Evolutionary conservation across 2,329 filamentous ascomycete species (phyloP), one percentile per base, ranked within the genome.

Genomic region (Aureobasidium mangrovei): DNA sequence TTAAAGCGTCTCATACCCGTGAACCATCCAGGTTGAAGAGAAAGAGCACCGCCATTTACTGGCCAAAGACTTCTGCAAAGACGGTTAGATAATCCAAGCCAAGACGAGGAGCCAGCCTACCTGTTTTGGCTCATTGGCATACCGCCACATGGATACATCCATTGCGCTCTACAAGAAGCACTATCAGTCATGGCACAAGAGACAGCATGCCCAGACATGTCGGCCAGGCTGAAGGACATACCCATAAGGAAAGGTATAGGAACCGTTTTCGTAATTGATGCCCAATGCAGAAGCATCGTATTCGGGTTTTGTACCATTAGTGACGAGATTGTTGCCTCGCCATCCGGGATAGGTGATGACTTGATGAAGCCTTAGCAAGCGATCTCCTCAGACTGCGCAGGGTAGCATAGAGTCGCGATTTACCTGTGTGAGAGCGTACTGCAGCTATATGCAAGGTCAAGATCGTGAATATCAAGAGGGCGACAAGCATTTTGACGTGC

Each of bases 1-100:
- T 36, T 18, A 7, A 5, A 7, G 31, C 2, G 35, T 24, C 4
- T 27, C 51, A 5, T 39, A 45, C 55, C 93, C 56, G 84, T 83
- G 75, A 96, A 96, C 93, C 93, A 97, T 64, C 91, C 93, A 0
- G 93, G 93, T 67, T 97, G 91, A 64, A 96, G 79, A 47, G 89
- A 80, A 57, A 98, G 65, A n/a, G 90, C 89, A 58, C 93, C 93
- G 61, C 93, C 93, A 31, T 74, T 81, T 47, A 89, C 78, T 12
- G 93, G 91, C 93, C 93, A 97, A 73, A 85, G 88, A 10, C 93
- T 95, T 33, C 53, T 47, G 41, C 9, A n/a, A 26, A 26, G 3
- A 7, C 7, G 7, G n/a, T 41, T 26, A 41, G 38, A n/a, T 41
- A 7, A 26, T 18, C 18, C 7, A 18, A 18, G 18, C 18, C 18